Evolutionary conservation across 805 yeast species (phyloP), one percentile per base, ranked within the genome.

Genomic region (Kuraishia borneana): DNA sequence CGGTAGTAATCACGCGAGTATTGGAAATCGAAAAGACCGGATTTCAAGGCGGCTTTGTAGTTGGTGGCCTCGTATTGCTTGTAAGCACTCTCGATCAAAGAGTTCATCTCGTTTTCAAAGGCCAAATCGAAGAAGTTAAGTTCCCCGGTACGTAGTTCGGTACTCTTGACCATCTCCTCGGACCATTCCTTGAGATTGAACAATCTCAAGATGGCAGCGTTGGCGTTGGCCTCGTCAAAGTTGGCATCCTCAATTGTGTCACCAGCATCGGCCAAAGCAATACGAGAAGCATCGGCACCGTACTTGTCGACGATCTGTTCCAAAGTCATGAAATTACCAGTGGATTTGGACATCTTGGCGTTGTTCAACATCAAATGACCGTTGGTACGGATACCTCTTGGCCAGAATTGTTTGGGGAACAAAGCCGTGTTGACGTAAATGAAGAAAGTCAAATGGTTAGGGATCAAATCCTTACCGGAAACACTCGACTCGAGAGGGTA

Each of bases 251-350:
- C 98, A 45, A 87, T 76, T 29, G 92, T 68, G 56, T 92, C 98
- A 67, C 98, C 98, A 34, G 96, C 96, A 65, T 92, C 98, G 31
- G 97, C 98, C 44, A 92, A 66, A 4, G 98, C 96, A 56, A 92
- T 83, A 69, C 98, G 82, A 8, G 95, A 68, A 28, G 97, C 96
- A 59, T 92, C 98, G 34, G 97, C 95, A 58, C 98, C 98, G 47
- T 78, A 92, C 61, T 92, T 92, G 48, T 75, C 69, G 39, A 79
- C 78, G 54, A 82, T 72, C 58, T 92, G 85, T 48, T 77, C 72
- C 57, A 92, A 67, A 34, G 97, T 92, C 77, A 84, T 68, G 56
- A 92, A 92, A 66, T 92, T 92, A 62, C 98, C 98, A 21, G 97
- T 89, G 21, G 95, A 82, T 60, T 92, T 92, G 36, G 96, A 79